A percentile compares a stretch with the other conserved stretches of the same genome.
Conservation (phyloP, 2,329 filamentous ascomycete species). For the Colletotrichum liriopes region DNA sequence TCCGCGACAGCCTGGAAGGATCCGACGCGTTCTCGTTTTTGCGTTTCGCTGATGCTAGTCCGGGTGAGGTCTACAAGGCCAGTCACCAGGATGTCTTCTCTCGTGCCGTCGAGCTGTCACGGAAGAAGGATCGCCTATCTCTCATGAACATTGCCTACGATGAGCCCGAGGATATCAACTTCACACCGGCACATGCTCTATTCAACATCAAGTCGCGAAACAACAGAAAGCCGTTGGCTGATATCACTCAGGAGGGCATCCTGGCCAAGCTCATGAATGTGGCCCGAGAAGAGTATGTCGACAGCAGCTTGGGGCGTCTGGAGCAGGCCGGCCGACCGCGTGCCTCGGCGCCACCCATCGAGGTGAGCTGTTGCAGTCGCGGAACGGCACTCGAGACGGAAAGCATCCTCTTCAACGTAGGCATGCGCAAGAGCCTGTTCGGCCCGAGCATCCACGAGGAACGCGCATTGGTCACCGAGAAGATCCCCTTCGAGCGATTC, state of each 20-base stretch:
- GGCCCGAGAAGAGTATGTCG: constrained; percentile 74
- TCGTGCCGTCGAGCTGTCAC: constrained; percentile 76
- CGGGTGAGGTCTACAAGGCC: constrained; percentile 79
- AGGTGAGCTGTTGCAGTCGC: constrained; percentile 82
- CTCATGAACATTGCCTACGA: constrained; percentile 80
- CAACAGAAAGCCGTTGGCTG: constrained; percentile 76
- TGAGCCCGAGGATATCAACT: constrained; percentile 73
- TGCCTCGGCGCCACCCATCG: constrained; percentile 88
- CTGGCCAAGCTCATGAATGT: constrained; percentile 86
- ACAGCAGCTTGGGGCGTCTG: constrained; percentile 81
- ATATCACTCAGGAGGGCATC: constrained; percentile 80
- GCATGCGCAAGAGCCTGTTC: constrained; percentile 82
- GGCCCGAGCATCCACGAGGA: constrained; percentile 78
- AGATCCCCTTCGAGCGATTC: constrained; percentile 76
- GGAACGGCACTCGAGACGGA: constrained; percentile 77
- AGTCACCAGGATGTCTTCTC: constrained; percentile 81
- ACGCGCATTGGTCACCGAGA: constrained; percentile 80
- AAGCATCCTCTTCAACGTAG: constrained; percentile 82
- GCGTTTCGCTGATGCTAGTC: constrained; percentile 85
- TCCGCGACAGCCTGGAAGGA: constrained; percentile 74
- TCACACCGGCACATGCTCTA: constrained; percentile 81
- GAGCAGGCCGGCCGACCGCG: constrained; percentile 86
- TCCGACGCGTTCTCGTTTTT: constrained; percentile 88
- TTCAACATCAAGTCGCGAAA: constrained; percentile 84
- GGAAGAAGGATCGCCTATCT: constrained; percentile 73